Evolutionary conservation across 2,329 filamentous ascomycete genomes (phyloP).

Genomic region (Colletotrichum brevisporum): DNA sequence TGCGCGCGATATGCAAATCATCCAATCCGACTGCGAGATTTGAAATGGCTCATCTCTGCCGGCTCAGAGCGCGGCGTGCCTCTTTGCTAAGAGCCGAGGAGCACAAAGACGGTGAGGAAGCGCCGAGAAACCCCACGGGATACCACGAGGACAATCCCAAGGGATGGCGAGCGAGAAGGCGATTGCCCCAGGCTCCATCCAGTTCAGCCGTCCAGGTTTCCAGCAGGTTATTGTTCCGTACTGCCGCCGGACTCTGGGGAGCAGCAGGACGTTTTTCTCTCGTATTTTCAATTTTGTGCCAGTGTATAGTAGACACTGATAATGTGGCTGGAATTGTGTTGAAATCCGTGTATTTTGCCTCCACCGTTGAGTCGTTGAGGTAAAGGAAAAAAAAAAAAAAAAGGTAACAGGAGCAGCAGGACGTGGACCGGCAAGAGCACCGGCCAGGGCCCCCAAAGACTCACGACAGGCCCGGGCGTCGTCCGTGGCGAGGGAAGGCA

Average conservation of each 20-base stretch:
- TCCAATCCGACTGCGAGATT: slow-evolving; percentile 29
- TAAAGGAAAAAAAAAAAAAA: too few species aligned
- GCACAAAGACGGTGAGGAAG: slow-evolving; percentile 39
- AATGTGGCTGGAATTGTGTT: too few species aligned
- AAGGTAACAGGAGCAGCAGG: background rate
- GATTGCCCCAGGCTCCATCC: slow-evolving; percentile 22
- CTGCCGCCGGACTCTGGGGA: slow-evolving; percentile 10
- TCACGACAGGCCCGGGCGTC: slow-evolving; percentile 34
- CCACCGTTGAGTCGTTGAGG: too few species aligned
- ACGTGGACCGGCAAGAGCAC: slow-evolving; percentile 3
- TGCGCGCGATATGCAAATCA: slow-evolving; percentile 11
- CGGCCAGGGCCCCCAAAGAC: slow-evolving; percentile 15
- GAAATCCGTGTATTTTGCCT: too few species aligned
- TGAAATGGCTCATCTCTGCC: slow-evolving; percentile 35
- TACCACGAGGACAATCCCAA: slow-evolving; percentile 37
- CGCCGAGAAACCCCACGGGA: slow-evolving; percentile 38
- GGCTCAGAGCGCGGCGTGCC: slow-evolving; percentile 22
- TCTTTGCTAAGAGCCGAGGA: slow-evolving; percentile 17
- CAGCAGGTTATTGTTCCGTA: slow-evolving; percentile 11
- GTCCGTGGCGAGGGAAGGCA: slow-evolving; percentile 27
- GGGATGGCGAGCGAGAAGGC: slow-evolving; percentile 21
- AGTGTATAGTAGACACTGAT: too few species aligned
- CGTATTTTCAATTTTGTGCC: too few species aligned
- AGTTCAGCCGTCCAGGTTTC: slow-evolving; percentile 19
- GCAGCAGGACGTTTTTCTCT: too few species aligned